phyloP scores from a whole-genome alignment of 192 early-diverging fungal genomes.

The Podila minutissima region DNA sequence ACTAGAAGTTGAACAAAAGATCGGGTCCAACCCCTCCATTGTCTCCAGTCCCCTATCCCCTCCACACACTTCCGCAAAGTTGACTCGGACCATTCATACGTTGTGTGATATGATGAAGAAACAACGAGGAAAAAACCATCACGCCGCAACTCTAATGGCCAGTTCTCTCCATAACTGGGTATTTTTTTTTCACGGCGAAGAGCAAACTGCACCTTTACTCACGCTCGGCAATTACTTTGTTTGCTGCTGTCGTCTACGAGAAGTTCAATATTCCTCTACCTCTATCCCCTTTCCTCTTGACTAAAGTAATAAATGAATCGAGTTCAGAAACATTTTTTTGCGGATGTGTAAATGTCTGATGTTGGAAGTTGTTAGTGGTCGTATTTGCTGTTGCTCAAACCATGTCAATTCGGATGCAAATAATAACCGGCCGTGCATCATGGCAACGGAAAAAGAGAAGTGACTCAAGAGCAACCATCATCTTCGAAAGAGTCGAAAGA shows the following conservation, averaged over 20 bases:
- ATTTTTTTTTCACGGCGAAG: constrained; percentile 57
- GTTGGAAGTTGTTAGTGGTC: too few species aligned
- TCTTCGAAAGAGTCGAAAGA: too few species aligned
- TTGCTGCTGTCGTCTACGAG: constrained; percentile 51
- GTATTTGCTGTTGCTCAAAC: too few species aligned
- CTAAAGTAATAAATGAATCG: background rate
- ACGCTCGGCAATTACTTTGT: constrained; percentile 35
- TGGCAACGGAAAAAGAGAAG: too few species aligned
- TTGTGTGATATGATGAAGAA: background rate
- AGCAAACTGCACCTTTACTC: constrained; percentile 51
- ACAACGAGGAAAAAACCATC: background rate
- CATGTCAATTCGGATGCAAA: too few species aligned
- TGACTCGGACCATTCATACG: background rate
- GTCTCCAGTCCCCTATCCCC: background rate
- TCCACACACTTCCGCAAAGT: background rate
- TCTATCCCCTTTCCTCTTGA: background rate
- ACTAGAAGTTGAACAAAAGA: background rate
- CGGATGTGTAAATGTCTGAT: too few species aligned
- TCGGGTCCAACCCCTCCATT: background rate
- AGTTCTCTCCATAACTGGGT: constrained; percentile 44
- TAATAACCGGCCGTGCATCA: too few species aligned
- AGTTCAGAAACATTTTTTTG: too few species aligned
- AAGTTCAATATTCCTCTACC: constrained; percentile 31
- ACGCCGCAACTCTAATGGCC: constrained; percentile 56
- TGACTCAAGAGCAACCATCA: too few species aligned